Base-by-base conservation (phyloP, 129 eudicot genomes). In the Arctium minus region DNA sequence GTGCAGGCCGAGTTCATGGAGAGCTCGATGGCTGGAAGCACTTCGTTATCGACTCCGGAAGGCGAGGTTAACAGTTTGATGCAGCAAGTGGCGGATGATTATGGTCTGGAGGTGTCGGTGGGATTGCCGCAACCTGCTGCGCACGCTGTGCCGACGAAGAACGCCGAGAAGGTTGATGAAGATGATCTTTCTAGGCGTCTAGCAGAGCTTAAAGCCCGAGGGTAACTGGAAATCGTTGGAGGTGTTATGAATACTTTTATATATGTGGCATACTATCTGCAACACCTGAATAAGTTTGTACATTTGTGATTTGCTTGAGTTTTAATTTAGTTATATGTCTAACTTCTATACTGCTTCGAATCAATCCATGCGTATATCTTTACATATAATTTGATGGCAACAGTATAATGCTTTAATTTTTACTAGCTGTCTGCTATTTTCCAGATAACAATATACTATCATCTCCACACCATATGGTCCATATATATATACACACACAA, bases 11-110 rank as follows among this genome's bases (percentile, higher is more conserved):
- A 91, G 90, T 91, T 91, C 74, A 87, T 89, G 94, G 97, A 93
- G 90, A 91, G 90, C 15, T 89, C 96, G 0, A 93, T 91, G 97
- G 96, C 94, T 7, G 97, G 97, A 11, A 88, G 92, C 70, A 93
- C 97, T 8, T 93, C 94, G 22, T 85, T 93, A 0, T 89, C 94
- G 22, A 91, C 97, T 1, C 97, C 96, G 0, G 97, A 93, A 65
- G 91, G 91, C 0, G 96, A 91, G 7, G 97, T 93, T 44, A 93
- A 87, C 81, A 91, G 88, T 30, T 82, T 93, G 75, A 93, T 93
- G 97, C 96, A 93, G 83, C 96, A 93, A 81, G 97, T 93, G 38
- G 97, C 96, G 5, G 97, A 93, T 80, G 98, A 93, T 85, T 91
- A 91, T 69, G 98, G 98, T 1, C 81, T 93, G 8, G 96, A 93